A percentile compares a stretch with the other conserved stretches of the same genome.
Conservation (phyloP, 2,329 filamentous ascomycete genomes). For the Emydomyces testavorans region DNA sequence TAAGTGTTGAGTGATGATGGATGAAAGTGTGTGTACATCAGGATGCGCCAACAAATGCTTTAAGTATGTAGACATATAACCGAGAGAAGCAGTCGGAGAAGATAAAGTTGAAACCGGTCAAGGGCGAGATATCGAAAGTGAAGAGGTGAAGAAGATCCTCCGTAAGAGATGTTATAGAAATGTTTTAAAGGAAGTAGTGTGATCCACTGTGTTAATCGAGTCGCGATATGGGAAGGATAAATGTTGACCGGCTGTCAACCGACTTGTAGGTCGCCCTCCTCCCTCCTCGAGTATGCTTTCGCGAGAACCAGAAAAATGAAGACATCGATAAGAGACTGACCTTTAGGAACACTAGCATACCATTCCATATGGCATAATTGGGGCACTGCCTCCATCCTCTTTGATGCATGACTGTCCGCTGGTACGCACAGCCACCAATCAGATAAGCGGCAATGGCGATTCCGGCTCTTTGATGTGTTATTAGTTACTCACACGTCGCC, state of each 20-base stretch:
- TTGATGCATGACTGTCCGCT: constrained; percentile 86
- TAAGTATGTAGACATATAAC: too few species aligned
- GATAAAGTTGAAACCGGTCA: too few species aligned
- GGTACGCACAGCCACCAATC: constrained; percentile 87
- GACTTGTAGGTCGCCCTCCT: constrained; percentile 19
- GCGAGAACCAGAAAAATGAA: constrained; percentile 23
- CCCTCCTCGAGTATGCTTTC: constrained; percentile 21
- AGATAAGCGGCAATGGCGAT: constrained; percentile 78
- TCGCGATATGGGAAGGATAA: constrained; percentile 25
- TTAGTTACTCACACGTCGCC: constrained; percentile 15
- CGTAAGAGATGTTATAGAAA: not conserved
- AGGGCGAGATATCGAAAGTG: too few species aligned
- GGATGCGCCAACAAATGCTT: too few species aligned
- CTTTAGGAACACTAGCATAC: constrained; percentile 71
- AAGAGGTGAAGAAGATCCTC: constrained; percentile 6
- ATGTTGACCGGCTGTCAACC: constrained; percentile 15
- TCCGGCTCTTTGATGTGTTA: constrained; percentile 31
- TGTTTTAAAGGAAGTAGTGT: not conserved
- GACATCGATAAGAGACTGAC: constrained; percentile 46
- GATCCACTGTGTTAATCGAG: constrained; percentile 24
- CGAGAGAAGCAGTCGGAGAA: too few species aligned
- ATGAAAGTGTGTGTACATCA: too few species aligned
- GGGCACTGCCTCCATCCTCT: constrained; percentile 90
- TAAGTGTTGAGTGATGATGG: too few species aligned
- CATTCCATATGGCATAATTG: constrained; percentile 86